Evolutionary conservation across 768 basidiomycete genomes (phyloP).

Genomic region (Leccinellum albellum): DNA sequence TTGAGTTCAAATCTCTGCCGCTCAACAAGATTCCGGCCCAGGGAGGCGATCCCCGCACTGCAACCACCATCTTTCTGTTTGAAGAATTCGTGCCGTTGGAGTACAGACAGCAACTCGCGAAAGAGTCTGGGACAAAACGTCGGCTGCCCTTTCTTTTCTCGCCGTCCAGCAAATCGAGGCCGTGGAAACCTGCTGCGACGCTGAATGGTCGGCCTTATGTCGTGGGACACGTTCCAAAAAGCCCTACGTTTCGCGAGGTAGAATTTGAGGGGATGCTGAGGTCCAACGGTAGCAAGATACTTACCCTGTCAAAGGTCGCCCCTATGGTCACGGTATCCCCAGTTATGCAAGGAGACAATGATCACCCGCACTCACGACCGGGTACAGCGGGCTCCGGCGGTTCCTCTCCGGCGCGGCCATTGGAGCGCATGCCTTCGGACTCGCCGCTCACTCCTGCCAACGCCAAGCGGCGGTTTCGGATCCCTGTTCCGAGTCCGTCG

Average conservation of each 20-base stretch:
- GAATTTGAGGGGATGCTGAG: slow-evolving; percentile 78
- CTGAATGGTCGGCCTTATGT: slow-evolving; percentile 77
- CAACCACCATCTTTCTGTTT: slow-evolving; percentile 72
- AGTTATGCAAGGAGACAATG: slow-evolving; percentile 24
- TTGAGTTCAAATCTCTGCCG: slow-evolving; percentile 84
- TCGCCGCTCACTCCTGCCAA: slow-evolving; percentile 24
- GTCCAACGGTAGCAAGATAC: slow-evolving; percentile 45
- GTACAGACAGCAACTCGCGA: slow-evolving; percentile 70
- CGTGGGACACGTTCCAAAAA: slow-evolving; percentile 51
- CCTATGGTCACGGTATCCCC: slow-evolving; percentile 25
- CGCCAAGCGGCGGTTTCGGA: slow-evolving; percentile 53
- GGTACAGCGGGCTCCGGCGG: slow-evolving; percentile 20
- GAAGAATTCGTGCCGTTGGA: slow-evolving; percentile 94
- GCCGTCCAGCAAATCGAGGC: slow-evolving; percentile 41
- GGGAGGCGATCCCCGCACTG: slow-evolving; percentile 63
- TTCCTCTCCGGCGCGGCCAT: slow-evolving; percentile 14
- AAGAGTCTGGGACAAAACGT: slow-evolving; percentile 49
- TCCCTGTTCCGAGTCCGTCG: slow-evolving; percentile 57
- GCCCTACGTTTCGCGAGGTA: slow-evolving; percentile 56
- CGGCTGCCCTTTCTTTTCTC: slow-evolving; percentile 70
- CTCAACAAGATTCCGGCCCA: slow-evolving; percentile 21
- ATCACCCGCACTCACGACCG: slow-evolving; percentile 28
- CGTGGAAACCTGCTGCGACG: slow-evolving; percentile 81
- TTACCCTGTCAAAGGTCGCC: slow-evolving; percentile 28
- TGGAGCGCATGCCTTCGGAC: slow-evolving; percentile 29